phyloP scores from a whole-genome alignment of 1,284 basidiomycete genomes.

The Ceratobasidium sp. region DNA sequence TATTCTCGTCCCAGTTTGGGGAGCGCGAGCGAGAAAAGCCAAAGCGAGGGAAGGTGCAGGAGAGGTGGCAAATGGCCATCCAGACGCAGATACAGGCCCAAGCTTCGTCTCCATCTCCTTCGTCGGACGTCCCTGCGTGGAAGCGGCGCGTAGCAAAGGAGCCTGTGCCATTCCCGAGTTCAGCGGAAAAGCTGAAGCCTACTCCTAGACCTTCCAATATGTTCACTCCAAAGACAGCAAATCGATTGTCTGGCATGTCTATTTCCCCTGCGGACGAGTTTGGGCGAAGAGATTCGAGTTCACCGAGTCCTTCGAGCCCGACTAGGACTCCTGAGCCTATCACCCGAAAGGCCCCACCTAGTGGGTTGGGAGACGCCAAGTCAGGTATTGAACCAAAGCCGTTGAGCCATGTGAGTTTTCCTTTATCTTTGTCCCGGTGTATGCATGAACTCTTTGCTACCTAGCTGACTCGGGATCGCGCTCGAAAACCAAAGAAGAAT shows the following conservation, averaged over 20 bases:
- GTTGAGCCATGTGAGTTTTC: constrained; percentile 83
- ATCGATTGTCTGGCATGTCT: constrained; percentile 17
- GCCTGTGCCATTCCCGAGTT: constrained; percentile 12
- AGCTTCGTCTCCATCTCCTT: constrained; percentile 20
- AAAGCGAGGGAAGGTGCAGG: constrained; percentile 64
- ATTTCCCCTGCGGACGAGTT: constrained; percentile 23
- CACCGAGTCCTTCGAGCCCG: constrained; percentile 4
- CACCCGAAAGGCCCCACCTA: constrained; percentile 12
- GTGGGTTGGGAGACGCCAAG: constrained; percentile 1
- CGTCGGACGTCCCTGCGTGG: constrained; percentile 24
- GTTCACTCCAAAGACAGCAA: constrained; percentile 6
- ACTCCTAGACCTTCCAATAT: not conserved
- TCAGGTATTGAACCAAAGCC: constrained; percentile 54
- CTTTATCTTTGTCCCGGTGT: constrained; percentile 48
- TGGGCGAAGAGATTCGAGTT: constrained; percentile 23
- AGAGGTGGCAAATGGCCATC: constrained; percentile 66
- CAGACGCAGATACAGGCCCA: constrained; percentile 17
- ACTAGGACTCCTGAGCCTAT: constrained; percentile 53
- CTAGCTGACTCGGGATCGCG: constrained; percentile 49
- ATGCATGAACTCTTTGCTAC: not conserved
- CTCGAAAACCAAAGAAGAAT: constrained; percentile 48
- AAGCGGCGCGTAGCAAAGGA: constrained; percentile 18
- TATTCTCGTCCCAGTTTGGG: constrained; percentile 33
- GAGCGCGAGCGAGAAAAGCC: constrained; percentile 48
- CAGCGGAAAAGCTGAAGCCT: not conserved